Evolutionary conservation across 345 rosid genomes (phyloP).

Genomic region (Fremontodendron californicum): DNA sequence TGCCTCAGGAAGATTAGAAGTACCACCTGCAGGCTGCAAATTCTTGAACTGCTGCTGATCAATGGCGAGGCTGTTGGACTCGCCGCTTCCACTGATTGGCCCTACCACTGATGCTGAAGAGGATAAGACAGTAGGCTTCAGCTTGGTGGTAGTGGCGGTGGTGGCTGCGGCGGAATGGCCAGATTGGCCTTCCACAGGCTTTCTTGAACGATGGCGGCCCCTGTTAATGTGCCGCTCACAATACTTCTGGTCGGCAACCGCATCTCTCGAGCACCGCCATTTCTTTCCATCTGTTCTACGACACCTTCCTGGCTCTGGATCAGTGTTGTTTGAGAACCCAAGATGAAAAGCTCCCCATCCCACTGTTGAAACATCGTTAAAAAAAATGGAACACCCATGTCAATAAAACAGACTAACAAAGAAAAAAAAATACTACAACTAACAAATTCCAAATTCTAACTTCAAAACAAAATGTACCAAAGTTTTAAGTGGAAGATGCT

Average conservation of each 20-base stretch:
- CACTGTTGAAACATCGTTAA: constrained; percentile 31
- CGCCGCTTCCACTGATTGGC: constrained; percentile 33
- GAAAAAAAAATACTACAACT: background rate
- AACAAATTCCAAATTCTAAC: background rate
- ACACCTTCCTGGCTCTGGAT: constrained; percentile 96
- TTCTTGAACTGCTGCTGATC: constrained; percentile 48
- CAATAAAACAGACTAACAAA: background rate
- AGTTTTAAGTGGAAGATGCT: background rate
- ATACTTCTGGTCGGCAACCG: constrained; percentile 86
- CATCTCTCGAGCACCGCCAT: constrained; percentile 99
- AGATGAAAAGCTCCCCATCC: constrained; percentile 84
- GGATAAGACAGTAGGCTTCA: constrained; percentile 25
- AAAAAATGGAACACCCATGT: background rate
- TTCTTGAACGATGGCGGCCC: constrained; percentile 99
- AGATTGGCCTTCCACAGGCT: constrained; percentile 99
- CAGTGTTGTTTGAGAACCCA: constrained; percentile 73
- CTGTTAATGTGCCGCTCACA: constrained; percentile 97
- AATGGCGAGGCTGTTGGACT: constrained; percentile 35
- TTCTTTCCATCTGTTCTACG: constrained; percentile 99
- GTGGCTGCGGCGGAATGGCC: constrained; percentile 62
- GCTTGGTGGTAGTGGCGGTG: constrained; percentile 23
- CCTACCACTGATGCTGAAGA: constrained; percentile 31
- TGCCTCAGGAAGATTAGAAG: constrained; percentile 17
- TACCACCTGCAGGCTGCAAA: constrained; percentile 33
- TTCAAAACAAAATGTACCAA: background rate